phyloP scores from a whole-genome alignment of 2,329 filamentous ascomycete genomes.

The Colletotrichum sp. region DNA sequence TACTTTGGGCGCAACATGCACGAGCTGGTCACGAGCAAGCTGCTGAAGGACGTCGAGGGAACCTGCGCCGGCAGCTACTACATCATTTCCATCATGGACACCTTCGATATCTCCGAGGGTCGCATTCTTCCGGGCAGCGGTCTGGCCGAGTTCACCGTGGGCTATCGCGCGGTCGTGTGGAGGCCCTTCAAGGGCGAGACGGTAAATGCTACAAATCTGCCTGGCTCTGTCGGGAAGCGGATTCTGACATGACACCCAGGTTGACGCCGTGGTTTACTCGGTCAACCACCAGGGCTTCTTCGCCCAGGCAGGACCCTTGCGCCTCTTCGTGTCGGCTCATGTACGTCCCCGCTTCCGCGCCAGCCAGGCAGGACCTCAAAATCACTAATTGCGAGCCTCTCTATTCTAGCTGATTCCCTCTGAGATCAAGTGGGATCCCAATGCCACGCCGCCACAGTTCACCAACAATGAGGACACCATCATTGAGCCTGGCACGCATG shows the following conservation, averaged over 20 bases:
- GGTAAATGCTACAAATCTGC: constrained; percentile 58
- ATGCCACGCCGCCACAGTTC: constrained; percentile 95
- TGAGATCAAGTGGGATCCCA: constrained; percentile 93
- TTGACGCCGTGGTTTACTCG: constrained; percentile 91
- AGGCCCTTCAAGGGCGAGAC: constrained; percentile 98
- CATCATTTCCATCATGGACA: constrained; percentile 97
- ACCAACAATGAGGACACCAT: constrained; percentile 94
- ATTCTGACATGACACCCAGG: constrained; percentile 54
- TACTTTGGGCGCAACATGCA: constrained; percentile 96
- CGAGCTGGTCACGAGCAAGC: constrained; percentile 85
- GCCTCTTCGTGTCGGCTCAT: constrained; percentile 81
- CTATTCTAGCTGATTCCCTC: constrained; percentile 78
- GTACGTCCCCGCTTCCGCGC: constrained; percentile 55
- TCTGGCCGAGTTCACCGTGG: constrained; percentile 91
- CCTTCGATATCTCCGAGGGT: constrained; percentile 92
- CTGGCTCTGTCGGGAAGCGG: constrained; percentile 17
- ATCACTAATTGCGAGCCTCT: constrained; percentile 26
- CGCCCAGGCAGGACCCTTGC: constrained; percentile 78
- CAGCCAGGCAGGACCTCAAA: constrained; percentile 5
- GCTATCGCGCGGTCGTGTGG: constrained; percentile 96
- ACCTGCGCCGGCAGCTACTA: constrained; percentile 96
- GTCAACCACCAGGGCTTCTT: constrained; percentile 95
- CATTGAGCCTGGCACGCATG: constrained; percentile 91
- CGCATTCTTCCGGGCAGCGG: constrained; percentile 91
- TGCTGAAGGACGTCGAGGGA: constrained; percentile 92